Evolutionary conservation across 331 rosid species (phyloP).

Genomic region (Quercus lobata): DNA sequence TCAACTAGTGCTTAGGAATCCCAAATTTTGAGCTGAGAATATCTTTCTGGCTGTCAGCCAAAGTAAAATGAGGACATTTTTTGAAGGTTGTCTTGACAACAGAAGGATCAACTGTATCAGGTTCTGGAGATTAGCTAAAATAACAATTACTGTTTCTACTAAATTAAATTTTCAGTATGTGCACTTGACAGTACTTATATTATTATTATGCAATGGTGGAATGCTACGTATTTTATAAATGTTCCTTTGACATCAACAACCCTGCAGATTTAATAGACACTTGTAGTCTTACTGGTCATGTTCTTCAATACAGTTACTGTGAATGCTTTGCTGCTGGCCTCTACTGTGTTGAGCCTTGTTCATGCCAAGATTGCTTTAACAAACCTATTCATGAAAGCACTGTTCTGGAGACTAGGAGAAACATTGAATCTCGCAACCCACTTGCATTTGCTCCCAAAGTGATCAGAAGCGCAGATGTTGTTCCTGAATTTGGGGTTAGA

Average conservation of each 20-base stretch:
- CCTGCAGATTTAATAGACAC: background rate
- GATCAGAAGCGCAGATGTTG: constrained; percentile 52
- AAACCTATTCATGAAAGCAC: constrained; percentile 70
- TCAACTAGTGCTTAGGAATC: background rate
- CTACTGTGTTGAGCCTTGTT: constrained; percentile 76
- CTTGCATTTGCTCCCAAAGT: constrained; percentile 97
- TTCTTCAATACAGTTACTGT: constrained; percentile 57
- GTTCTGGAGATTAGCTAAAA: background rate
- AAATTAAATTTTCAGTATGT: background rate
- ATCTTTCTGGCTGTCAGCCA: background rate
- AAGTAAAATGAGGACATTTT: too few species aligned
- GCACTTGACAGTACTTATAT: background rate
- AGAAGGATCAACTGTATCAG: background rate
- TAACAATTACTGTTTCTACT: background rate
- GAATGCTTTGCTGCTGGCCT: constrained; percentile 92
- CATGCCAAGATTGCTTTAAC: constrained; percentile 81
- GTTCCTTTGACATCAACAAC: too few species aligned
- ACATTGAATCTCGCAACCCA: constrained; percentile 84
- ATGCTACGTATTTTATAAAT: too few species aligned
- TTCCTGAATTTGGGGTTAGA: constrained; percentile 66
- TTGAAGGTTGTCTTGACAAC: background rate
- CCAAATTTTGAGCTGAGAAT: background rate
- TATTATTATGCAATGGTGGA: background rate
- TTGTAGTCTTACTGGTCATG: background rate
- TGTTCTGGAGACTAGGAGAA: constrained; percentile 75